Conservation (phyloP, 176 grass and related monocot genomes). For the Themeda triandra region DNA sequence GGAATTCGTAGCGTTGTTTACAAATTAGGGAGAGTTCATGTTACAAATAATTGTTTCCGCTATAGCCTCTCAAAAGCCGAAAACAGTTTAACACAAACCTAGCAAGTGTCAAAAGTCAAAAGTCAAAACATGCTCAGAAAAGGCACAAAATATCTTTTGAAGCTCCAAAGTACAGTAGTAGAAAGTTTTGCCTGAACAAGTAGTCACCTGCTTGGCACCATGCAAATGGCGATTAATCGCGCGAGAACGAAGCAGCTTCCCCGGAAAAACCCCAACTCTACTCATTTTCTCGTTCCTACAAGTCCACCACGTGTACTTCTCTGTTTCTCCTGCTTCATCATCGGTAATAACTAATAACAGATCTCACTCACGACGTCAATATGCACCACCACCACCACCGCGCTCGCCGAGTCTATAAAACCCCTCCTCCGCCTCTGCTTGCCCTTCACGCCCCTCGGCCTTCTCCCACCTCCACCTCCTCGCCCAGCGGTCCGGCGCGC, state of each 20-base stretch:
- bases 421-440: background rate
- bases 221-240: background rate
- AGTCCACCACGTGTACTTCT: background rate
- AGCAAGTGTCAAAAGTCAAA: too few species aligned
- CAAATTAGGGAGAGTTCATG: too few species aligned
- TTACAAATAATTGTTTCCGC: too few species aligned
- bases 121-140: too few species aligned
- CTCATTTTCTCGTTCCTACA: background rate
- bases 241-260: background rate
- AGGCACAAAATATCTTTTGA: too few species aligned
- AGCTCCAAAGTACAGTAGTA: too few species aligned
- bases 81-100: background rate
- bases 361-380: too few species aligned
- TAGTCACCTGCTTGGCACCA: too few species aligned
- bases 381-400: background rate
- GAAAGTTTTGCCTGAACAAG: background rate
- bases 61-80: background rate
- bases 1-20: too few species aligned
- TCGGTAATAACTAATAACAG: too few species aligned
- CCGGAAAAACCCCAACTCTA: too few species aligned
- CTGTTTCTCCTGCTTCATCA: background rate
- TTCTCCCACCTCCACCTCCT: background rate
- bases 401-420: slow-evolving; percentile 9
- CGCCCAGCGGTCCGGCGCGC: background rate
- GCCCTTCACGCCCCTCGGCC: background rate